Evolutionary conservation across 352 stramenopile genomes (phyloP).

Genomic region (Globisporangium carolinianum): DNA sequence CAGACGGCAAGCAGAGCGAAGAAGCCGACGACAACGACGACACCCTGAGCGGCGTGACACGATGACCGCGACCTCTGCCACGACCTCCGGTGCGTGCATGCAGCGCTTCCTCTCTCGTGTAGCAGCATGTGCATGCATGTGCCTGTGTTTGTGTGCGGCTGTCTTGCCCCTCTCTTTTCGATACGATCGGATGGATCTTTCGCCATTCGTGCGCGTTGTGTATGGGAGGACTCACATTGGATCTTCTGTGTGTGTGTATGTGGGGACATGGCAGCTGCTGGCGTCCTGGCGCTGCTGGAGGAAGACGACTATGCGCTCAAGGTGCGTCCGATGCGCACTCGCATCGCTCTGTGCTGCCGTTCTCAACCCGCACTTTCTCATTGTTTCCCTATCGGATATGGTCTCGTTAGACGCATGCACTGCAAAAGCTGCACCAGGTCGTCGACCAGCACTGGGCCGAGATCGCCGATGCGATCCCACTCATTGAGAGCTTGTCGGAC

Average conservation of each 20-base stretch:
- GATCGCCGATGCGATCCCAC: slow-evolving; percentile 86
- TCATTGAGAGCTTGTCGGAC: slow-evolving; percentile 93
- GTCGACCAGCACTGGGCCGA: slow-evolving; percentile 94
- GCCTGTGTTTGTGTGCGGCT: neutral
- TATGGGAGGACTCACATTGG: neutral
- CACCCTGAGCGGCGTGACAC: neutral
- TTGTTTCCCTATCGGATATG: slow-evolving; percentile 7
- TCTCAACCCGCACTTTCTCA: neutral
- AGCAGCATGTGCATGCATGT: neutral
- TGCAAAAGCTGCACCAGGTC: slow-evolving; percentile 89
- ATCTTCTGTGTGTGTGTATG: slow-evolving; percentile 6
- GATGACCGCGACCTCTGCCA: neutral
- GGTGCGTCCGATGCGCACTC: slow-evolving; percentile 34
- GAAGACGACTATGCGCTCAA: slow-evolving; percentile 89
- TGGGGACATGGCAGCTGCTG: slow-evolving; percentile 41
- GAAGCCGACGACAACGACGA: too few species aligned
- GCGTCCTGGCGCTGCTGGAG: slow-evolving; percentile 86
- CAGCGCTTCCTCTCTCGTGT: neutral
- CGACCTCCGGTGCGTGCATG: neutral
- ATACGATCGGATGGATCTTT: neutral
- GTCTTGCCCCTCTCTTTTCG: slow-evolving; percentile 1
- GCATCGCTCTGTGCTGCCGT: neutral
- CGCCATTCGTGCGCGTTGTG: neutral
- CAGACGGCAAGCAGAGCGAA: too few species aligned
- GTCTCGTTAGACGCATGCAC: slow-evolving; percentile 61